Evolutionary conservation across 345 rosid species (phyloP), one percentile per base, ranked within the genome.

Genomic region (Lumnitzera racemosa): DNA sequence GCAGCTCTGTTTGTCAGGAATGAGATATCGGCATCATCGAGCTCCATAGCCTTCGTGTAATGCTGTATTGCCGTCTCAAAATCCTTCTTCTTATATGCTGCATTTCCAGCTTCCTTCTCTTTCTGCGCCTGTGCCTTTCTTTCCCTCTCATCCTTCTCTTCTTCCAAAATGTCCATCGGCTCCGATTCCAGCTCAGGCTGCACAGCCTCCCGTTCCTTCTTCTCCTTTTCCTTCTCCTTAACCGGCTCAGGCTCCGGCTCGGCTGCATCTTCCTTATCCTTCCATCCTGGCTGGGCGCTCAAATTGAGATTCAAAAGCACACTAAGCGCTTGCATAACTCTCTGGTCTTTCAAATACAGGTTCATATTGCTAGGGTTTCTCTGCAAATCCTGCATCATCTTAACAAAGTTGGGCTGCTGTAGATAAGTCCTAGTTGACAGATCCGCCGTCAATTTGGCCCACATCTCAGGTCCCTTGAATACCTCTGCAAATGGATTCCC

Each of bases 21-120:
- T 12, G 99, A 95, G 62, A 95, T 88, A 67, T 95, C 96, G 68
- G 79, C 84, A 58, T 95, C 96, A 71, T 90, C 88, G 49, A 86
- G 80, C 74, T 90, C 99, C 70, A 85, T 58, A 2, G 99, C 96
- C 14, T 72, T 79, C 0, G 96, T 69, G 71, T 95, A 95, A 67
- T 87, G 96, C 48, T 71, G 61, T 48, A 95, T 76, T 0, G 99
- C 99, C 27, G 79, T 78, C 56, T 90, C 98, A 6, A 95, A 95
- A 41, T 95, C 89, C 69, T 95, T 90, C 87, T 83, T 95, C 89
- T 95, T 95, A 51, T 95, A 95, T 0, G 98, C 91, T 14, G 91
- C 91, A 67, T 90, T 95, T 24, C 99, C 99, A n/a, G 76, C 59
- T 66, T 95, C 99, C 64, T 95, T 95, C 85, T 88, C 99, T 70